Conservation (phyloP, 805 yeast genomes). For the Saccharomycopsis sp. region DNA sequence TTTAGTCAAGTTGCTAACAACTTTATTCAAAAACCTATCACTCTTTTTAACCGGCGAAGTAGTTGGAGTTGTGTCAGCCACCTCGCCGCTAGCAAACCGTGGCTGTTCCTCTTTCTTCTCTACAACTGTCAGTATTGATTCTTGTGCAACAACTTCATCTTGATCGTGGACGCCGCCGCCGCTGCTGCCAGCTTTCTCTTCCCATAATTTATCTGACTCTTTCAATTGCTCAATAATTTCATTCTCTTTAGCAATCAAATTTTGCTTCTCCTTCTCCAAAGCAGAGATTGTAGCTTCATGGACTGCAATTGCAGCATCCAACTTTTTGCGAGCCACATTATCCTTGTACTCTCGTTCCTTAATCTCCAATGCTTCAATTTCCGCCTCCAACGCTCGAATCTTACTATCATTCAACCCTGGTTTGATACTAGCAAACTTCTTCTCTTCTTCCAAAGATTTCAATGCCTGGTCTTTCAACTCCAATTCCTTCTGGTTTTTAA, state of each 20-base stretch:
- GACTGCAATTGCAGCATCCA: slow-evolving; percentile 12
- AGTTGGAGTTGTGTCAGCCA: neutral
- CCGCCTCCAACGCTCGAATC: slow-evolving; percentile 17
- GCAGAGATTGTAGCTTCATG: slow-evolving; percentile 14
- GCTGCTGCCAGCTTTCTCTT: slow-evolving; percentile 8
- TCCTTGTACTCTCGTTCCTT: slow-evolving; percentile 8
- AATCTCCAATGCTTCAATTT: slow-evolving; percentile 13
- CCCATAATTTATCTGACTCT: slow-evolving; percentile 13
- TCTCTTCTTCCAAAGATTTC: slow-evolving; percentile 17
- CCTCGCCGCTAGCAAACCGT: neutral
- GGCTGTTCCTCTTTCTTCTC: neutral
- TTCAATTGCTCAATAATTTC: slow-evolving; percentile 13
- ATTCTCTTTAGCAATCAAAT: slow-evolving; percentile 11
- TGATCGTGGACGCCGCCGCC: no score
- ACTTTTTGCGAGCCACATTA: slow-evolving; percentile 9
- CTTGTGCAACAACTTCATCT: neutral
- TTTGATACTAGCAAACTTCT: slow-evolving; percentile 9
- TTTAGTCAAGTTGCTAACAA: slow-evolving; percentile 6
- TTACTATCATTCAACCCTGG: slow-evolving; percentile 15
- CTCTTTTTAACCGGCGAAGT: neutral
- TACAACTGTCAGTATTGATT: neutral
- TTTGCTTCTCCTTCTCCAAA: slow-evolving; percentile 16
- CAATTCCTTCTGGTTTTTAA: slow-evolving; percentile 13
- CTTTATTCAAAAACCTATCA: slow-evolving; percentile 8
- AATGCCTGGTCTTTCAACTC: slow-evolving; percentile 18